Base-by-base conservation (phyloP, 164 flowering plant genomes). In the Brasenia schreberi region DNA sequence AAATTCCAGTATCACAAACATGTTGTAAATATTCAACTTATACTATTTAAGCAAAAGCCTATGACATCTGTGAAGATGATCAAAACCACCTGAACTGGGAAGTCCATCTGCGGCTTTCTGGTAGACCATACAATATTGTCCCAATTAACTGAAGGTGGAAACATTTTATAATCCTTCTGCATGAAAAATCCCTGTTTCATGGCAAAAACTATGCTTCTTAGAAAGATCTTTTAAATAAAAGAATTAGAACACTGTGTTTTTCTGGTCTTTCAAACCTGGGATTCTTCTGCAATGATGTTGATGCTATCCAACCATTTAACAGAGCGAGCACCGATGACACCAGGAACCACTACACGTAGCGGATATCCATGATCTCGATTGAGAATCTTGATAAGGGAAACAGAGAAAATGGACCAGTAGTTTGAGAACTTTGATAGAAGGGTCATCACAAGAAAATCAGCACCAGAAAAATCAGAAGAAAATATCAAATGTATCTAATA, bases 111-210 rank as follows among this genome's bases (percentile, higher is more conserved):
- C 4, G 99, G 96, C 77, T 77, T 77, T 78, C 99, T 83, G 42
- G 89, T 77, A 62, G 90, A 80, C 99, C 99, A 94, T 66, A 85
- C 43, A 64, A 94, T 94, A 63, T 94, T 94, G 19, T 91, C 90
- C 99, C 99, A 94, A 70, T 94, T 70, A 61, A 94, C 97, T 18
- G 96, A 71, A 70, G 99, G 99, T 19, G 99, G 99, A 79, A 94
- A 94, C 92, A 88, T 94, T 77, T 94, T 94, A 77, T 94, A 94
- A 78, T 94, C 99, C 76, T 79, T 94, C 83, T 91, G 96, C 99
- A 94, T 94, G 73, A 94, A 94, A 83, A 94, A 94, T 14, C 99
- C 99, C 99, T 94, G 77, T 66, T 73, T 44, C 19, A 18, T 11
- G 68, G 65, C 61, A 73, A 69, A 14, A 59, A 12, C 68, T 61